These are phyloP conservation scores for Leishmania tropica DNA, from an alignment of 208 protist genomes.

Conservation along the genomic window DNA sequence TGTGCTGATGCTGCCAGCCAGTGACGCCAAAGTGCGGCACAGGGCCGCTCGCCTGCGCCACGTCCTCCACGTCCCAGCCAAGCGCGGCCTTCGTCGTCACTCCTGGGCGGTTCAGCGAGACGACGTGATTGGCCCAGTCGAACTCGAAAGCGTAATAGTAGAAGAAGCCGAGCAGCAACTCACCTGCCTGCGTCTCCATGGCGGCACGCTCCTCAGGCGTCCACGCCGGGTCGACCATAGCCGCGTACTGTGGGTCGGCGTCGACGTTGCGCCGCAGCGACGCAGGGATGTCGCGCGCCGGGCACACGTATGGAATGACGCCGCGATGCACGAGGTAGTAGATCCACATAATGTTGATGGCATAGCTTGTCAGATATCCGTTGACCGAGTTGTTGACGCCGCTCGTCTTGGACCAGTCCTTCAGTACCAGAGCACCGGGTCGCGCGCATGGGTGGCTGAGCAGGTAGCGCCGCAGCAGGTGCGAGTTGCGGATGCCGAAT, in stretches of 20 bases:
- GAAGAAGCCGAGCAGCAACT: conserved; percentile 90
- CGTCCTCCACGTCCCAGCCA: conserved; percentile 79
- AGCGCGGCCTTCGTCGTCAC: conserved; percentile 81
- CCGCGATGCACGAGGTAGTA: conserved; percentile 89
- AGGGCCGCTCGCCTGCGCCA: conserved; percentile 1
- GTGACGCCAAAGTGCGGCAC: background rate
- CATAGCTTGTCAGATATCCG: conserved; percentile 91
- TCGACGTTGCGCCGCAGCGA: conserved; percentile 46
- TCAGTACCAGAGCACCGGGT: conserved; percentile 84
- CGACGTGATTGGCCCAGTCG: conserved; percentile 85
- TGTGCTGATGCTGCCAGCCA: conserved; percentile 1
- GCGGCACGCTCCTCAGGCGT: conserved; percentile 30
- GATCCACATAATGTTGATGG: conserved; percentile 92
- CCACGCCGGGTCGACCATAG: conserved; percentile 52
- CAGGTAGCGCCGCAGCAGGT: conserved; percentile 82
- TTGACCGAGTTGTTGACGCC: conserved; percentile 91
- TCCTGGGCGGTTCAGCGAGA: conserved; percentile 82
- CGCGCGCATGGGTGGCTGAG: conserved; percentile 80
- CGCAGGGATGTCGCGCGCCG: conserved; percentile 62
- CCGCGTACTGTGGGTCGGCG: conserved; percentile 53
- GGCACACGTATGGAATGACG: conserved; percentile 80
- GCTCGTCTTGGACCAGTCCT: conserved; percentile 91
- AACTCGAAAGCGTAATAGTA: conserved; percentile 91
- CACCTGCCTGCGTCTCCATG: conserved; percentile 58
- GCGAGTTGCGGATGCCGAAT: conserved; percentile 92